Base-by-base conservation (phyloP, 2,329 filamentous ascomycete genomes). In the Plenodomus lindquistii region DNA sequence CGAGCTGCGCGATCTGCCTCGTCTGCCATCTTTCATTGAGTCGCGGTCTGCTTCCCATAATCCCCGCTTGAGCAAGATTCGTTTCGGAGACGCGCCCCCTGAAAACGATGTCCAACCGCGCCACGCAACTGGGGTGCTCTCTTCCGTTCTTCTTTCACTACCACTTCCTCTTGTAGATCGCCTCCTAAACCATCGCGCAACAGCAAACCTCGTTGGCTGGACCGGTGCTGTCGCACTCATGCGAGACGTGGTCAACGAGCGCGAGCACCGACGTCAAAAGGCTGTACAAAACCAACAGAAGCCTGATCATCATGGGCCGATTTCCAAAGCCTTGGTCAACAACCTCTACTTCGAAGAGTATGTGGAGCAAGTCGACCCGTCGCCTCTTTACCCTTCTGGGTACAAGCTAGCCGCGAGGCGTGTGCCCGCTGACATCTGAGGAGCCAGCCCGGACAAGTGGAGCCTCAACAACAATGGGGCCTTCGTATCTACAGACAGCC, bases 101-200 rank as follows among this genome's bases (percentile, higher is more conserved):
- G 74, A 74, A 20, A 71, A 78, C 27, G 73, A 77, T 10, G 60
- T 65, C 22, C 67, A 71, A 34, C 61, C 71, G 10, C 71, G 67
- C 17, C 59, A 60, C 41, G 54, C 77, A 22, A 77, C 79, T 19
- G 75, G 77, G 0, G 70, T 80, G 0, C 73, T 91, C 4, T 91
- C 88, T 0, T 84, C 81, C 21, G 75, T 89, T 18, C 75, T 92
- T 2, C 73, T 90, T 43, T 89, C 88, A 35, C 73, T 91, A 5
- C 88, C 88, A 0, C 88, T 88, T 57, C 75, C 80, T 13, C 75
- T 86, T 21, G 75, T 92, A 19, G 85, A 87, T 69, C 78, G 79
- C 50, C 72, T 89, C 1, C 76, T 91, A 27, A 85, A 88, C 59
- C 83, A 84, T 42, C 77, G 76, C 11, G 77, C 77, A 20, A 77